These are phyloP conservation scores for Zalaria obscura DNA, from an alignment of 2,329 filamentous ascomycete genomes.

Conservation along the genomic window DNA sequence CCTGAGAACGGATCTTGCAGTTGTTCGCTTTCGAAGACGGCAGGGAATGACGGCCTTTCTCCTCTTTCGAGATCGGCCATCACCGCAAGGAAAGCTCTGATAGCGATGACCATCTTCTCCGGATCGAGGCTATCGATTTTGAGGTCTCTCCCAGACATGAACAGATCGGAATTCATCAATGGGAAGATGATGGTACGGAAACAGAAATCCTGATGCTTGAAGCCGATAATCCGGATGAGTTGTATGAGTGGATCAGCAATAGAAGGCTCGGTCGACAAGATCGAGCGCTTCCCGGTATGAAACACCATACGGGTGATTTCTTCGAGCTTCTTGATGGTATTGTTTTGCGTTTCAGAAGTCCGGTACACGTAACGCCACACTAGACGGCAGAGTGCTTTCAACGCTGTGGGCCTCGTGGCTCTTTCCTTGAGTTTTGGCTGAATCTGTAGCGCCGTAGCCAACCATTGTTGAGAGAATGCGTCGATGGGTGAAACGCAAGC, in stretches of 20 bases:
- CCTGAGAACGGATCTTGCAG: slow-evolving; percentile 23
- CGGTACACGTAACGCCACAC: slow-evolving; percentile 93
- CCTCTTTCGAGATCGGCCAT: slow-evolving; percentile 86
- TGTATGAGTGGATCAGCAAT: slow-evolving; percentile 85
- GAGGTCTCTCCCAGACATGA: slow-evolving; percentile 51
- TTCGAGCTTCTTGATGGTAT: slow-evolving; percentile 66
- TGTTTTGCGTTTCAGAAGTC: slow-evolving; percentile 54
- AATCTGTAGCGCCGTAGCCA: slow-evolving; percentile 62
- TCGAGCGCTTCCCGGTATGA: slow-evolving; percentile 63
- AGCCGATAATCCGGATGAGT: slow-evolving; percentile 86
- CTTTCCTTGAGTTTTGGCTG: slow-evolving; percentile 78
- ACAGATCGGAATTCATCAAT: slow-evolving; percentile 57
- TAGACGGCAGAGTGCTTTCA: slow-evolving; percentile 80
- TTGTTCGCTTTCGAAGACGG: slow-evolving; percentile 39
- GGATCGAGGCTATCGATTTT: slow-evolving; percentile 89
- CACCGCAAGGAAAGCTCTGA: slow-evolving; percentile 81
- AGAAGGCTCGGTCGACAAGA: slow-evolving; percentile 69
- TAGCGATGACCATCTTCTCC: slow-evolving; percentile 94
- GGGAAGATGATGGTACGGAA: slow-evolving; percentile 91
- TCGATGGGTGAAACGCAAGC: slow-evolving; percentile 81
- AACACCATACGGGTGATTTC: slow-evolving; percentile 78
- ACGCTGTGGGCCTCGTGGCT: slow-evolving; percentile 58
- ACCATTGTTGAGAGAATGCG: slow-evolving; percentile 73
- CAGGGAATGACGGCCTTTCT: slow-evolving; percentile 74
- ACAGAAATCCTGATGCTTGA: slow-evolving; percentile 84